Conservation (phyloP, 192 early-diverging fungal species). For the Linnemannia elongata region DNA sequence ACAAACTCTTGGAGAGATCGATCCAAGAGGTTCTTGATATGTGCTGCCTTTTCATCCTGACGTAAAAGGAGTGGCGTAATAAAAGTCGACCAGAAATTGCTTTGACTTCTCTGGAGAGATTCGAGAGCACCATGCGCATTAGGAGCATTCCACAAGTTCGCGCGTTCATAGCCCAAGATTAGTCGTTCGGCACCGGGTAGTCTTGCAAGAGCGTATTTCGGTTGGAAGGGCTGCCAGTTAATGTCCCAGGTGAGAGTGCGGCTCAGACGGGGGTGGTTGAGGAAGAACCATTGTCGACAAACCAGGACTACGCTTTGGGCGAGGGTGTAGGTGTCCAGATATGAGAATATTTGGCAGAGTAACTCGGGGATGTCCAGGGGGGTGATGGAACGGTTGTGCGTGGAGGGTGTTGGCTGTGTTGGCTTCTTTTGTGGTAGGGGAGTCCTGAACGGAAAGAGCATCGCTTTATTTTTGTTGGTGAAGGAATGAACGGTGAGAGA, state of each 20-base stretch:
- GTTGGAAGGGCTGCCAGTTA: not conserved
- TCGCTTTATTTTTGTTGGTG: no score
- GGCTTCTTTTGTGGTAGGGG: no score
- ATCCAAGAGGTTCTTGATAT: not conserved
- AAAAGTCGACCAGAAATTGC: not conserved
- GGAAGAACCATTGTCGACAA: not conserved
- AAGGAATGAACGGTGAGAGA: no score
- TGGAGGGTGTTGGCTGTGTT: no score
- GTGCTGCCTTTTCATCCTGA: not conserved
- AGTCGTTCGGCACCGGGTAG: not conserved
- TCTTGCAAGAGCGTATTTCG: not conserved
- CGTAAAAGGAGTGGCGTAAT: not conserved
- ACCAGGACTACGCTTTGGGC: not conserved
- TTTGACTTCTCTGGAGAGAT: not conserved
- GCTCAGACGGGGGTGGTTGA: not conserved
- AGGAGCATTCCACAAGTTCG: not conserved
- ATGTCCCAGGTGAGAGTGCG: not conserved
- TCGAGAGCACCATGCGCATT: not conserved
- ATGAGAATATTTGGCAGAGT: not conserved
- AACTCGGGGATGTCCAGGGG: not conserved
- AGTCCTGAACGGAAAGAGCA: no score
- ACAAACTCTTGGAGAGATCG: not conserved
- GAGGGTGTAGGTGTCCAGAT: not conserved
- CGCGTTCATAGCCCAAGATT: not conserved
- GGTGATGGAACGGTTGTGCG: not conserved